Percentiles rank a stretch among this genome's conserved stretches.
phyloP scores from a whole-genome alignment of 2,329 filamentous ascomycete genomes.

The Ilyonectria sp. region DNA sequence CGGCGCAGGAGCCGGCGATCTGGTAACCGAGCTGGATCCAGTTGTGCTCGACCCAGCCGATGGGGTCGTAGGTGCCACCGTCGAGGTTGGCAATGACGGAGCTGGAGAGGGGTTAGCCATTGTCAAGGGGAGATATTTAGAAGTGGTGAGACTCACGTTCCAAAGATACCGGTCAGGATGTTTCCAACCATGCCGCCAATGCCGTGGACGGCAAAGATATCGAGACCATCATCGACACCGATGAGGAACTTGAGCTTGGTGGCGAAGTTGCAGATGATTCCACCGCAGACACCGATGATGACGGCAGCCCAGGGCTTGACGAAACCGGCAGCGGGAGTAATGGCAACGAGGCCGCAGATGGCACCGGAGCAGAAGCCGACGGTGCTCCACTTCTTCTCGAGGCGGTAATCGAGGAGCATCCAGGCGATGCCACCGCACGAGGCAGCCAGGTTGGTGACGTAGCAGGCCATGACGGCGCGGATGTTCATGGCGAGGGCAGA shows the following conservation, averaged over 20 bases:
- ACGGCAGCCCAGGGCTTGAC: slow-evolving; percentile 77
- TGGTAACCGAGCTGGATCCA: slow-evolving; percentile 81
- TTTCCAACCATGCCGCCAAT: slow-evolving; percentile 88
- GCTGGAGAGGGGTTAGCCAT: slow-evolving; percentile 53
- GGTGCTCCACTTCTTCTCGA: slow-evolving; percentile 95
- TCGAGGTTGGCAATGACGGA: slow-evolving; percentile 83
- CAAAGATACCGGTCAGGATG: slow-evolving; percentile 83
- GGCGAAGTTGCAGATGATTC: slow-evolving; percentile 83
- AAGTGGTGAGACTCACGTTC: slow-evolving; percentile 65
- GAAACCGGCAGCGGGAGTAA: slow-evolving; percentile 87
- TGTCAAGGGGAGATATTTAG: background rate
- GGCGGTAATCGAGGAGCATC: slow-evolving; percentile 88
- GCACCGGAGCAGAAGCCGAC: slow-evolving; percentile 93
- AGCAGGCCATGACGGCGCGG: slow-evolving; percentile 89
- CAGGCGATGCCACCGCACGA: slow-evolving; percentile 86
- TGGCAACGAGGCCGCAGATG: slow-evolving; percentile 89
- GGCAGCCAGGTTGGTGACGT: slow-evolving; percentile 90
- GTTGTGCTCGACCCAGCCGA: slow-evolving; percentile 81
- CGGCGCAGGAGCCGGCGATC: slow-evolving; percentile 76
- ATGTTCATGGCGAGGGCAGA: slow-evolving; percentile 86
- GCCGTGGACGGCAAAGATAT: slow-evolving; percentile 92
- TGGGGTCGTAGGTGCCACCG: slow-evolving; percentile 70
- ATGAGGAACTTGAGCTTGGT: slow-evolving; percentile 86
- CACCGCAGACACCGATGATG: slow-evolving; percentile 72
- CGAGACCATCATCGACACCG: slow-evolving; percentile 88